Evolutionary conservation across 1,284 basidiomycete species (phyloP).

Genomic region (Sanghuangporus weigelae): DNA sequence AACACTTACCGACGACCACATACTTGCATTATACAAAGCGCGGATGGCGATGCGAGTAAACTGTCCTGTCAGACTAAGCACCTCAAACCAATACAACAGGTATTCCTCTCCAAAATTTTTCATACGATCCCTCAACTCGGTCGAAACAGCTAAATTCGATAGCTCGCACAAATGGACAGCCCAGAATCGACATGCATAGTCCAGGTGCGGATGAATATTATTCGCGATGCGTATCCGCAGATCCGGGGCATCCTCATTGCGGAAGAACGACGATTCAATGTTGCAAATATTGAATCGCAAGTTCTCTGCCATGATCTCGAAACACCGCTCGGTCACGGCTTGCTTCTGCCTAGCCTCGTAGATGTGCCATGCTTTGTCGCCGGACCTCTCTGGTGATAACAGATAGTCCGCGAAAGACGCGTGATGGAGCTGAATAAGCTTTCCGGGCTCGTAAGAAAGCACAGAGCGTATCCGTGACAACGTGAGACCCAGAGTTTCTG

Average conservation of each 20-base stretch:
- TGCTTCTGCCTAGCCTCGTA: not conserved
- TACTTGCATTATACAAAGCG: not conserved
- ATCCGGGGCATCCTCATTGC: not conserved
- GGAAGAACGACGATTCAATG: not conserved
- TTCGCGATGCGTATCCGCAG: not conserved
- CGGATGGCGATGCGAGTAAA: not conserved
- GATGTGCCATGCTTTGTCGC: not conserved
- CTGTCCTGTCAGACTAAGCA: not conserved
- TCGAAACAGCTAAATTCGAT: not conserved
- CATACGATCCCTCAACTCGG: not conserved
- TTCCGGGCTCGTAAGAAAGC: not conserved
- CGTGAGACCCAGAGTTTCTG: not conserved
- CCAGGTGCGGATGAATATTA: not conserved
- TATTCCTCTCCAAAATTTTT: not conserved
- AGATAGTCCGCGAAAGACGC: no score
- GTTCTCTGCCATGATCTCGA: not conserved
- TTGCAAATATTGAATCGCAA: not conserved
- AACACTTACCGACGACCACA: not conserved
- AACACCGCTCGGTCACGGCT: not conserved
- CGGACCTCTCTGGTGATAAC: not conserved
- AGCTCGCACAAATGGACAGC: not conserved
- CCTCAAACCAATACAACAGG: conserved; percentile 2
- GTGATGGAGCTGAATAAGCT: not conserved
- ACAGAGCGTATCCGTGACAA: not conserved
- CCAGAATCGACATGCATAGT: not conserved